phyloP scores from a whole-genome alignment of 1,284 basidiomycete species.

The Boletus hoseneyae region DNA sequence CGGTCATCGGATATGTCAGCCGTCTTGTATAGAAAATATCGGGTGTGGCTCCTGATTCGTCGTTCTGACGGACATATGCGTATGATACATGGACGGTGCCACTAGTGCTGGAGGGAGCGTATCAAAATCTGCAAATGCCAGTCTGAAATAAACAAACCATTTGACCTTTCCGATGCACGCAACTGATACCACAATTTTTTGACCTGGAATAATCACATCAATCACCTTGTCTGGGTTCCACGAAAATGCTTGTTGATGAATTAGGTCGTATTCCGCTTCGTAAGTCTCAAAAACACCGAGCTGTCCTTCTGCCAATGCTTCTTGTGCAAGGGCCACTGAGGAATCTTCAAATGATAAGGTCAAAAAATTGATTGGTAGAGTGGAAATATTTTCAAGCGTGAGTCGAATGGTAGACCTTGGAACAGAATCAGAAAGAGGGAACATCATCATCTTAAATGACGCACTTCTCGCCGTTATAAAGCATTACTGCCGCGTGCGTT shows the following conservation, averaged over 20 bases:
- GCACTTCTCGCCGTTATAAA: conserved; percentile 90
- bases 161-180: conserved; percentile 85
- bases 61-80: conserved; percentile 56
- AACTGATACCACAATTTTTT: conserved; percentile 66
- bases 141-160: conserved; percentile 59
- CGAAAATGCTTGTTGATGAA: conserved; percentile 77
- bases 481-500: conserved; percentile 87
- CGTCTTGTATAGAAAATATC: conserved; percentile 79
- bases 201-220: conserved; percentile 66
- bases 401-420: conserved; percentile 76
- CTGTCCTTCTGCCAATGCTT: conserved; percentile 74
- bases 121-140: conserved; percentile 2
- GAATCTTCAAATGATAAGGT: conserved; percentile 88
- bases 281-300: conserved; percentile 83
- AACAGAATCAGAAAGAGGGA: conserved; percentile 6
- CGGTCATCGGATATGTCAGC: conserved; percentile 78
- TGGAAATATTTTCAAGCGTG: conserved; percentile 85
- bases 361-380: conserved; percentile 80
- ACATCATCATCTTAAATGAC: conserved; percentile 25
- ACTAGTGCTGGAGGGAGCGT: conserved; percentile 50
- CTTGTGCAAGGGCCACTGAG: conserved; percentile 72
- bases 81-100: conserved; percentile 85
- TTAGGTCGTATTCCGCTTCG: conserved; percentile 84
- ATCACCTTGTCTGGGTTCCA: conserved; percentile 60
- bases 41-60: conserved; percentile 33